Evolutionary conservation across 495 filamentous ascomycete genomes (phyloP).

Genomic region (Neurospora africana): DNA sequence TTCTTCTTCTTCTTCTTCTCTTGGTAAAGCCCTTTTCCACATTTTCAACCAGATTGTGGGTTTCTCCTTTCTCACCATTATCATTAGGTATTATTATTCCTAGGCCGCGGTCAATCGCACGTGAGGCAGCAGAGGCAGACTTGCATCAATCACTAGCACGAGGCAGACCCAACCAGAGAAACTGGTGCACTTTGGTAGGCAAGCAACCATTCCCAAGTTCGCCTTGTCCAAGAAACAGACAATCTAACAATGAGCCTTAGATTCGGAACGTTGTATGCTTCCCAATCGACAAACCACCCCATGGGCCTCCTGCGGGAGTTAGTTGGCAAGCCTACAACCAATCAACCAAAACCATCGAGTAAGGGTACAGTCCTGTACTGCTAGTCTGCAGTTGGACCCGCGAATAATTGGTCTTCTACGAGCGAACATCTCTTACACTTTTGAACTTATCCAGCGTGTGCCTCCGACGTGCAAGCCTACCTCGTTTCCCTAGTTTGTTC

Average conservation of each 20-base stretch:
- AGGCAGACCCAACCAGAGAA: not conserved
- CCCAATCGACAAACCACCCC: not conserved
- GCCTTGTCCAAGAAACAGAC: not conserved
- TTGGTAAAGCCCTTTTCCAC: not conserved
- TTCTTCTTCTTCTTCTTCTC: not conserved
- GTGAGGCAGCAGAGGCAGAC: not conserved
- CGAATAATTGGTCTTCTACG: not conserved
- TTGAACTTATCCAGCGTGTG: not conserved
- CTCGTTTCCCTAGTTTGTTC: not conserved
- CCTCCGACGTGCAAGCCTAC: not conserved
- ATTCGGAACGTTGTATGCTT: not conserved
- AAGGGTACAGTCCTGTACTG: not conserved
- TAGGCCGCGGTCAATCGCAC: not conserved
- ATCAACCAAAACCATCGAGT: not conserved
- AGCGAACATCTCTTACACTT: not conserved
- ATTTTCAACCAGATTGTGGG: not conserved
- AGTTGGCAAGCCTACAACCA: not conserved
- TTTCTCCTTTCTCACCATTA: not conserved
- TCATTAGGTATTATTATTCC: not conserved
- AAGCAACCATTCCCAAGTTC: not conserved
- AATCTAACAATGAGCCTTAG: not conserved
- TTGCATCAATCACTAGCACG: not conserved
- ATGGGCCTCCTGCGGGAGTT: not conserved
- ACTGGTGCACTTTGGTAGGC: not conserved
- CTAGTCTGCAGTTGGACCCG: not conserved